phyloP scores from a whole-genome alignment of 208 protist genomes.

The Leptomonas pyrrhocoris region DNA sequence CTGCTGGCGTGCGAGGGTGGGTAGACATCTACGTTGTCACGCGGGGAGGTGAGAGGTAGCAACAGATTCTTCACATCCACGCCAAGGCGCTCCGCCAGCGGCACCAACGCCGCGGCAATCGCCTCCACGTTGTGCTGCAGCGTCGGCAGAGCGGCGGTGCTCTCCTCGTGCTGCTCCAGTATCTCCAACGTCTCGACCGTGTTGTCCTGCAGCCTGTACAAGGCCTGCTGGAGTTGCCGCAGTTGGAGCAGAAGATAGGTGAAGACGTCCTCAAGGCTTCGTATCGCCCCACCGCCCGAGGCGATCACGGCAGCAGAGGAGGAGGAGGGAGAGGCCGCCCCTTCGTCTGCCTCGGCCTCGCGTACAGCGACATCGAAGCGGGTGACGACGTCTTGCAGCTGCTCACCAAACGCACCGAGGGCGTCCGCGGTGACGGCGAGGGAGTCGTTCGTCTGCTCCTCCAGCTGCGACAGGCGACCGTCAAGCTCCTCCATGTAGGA shows the following conservation, averaged over 20 bases:
- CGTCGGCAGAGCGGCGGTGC: slow-evolving; percentile 35
- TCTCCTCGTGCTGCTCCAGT: slow-evolving; percentile 74
- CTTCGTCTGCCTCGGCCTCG: neutral
- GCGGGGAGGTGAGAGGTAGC: slow-evolving; percentile 25
- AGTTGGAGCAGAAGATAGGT: slow-evolving; percentile 59
- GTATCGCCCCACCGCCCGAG: neutral
- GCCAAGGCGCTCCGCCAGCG: slow-evolving; percentile 38
- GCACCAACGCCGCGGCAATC: slow-evolving; percentile 30
- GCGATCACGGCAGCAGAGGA: neutral
- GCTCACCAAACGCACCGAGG: slow-evolving; percentile 37
- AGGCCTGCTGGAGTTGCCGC: slow-evolving; percentile 35
- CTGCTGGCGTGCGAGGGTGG: slow-evolving; percentile 4
- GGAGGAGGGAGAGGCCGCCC: neutral
- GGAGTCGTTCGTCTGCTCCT: slow-evolving; percentile 25
- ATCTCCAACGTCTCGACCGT: slow-evolving; percentile 68
- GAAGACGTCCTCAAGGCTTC: slow-evolving; percentile 67
- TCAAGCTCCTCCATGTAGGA: slow-evolving; percentile 14
- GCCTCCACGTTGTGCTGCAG: slow-evolving; percentile 47
- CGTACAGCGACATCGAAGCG: slow-evolving; percentile 38
- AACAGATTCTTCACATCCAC: slow-evolving; percentile 31
- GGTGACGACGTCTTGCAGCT: slow-evolving; percentile 51
- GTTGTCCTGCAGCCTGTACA: slow-evolving; percentile 55
- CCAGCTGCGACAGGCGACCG: slow-evolving; percentile 21
- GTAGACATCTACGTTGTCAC: slow-evolving; percentile 6
- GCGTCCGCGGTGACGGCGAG: slow-evolving; percentile 37